phyloP scores from a whole-genome alignment of 2,329 filamentous ascomycete species.

The Coniochaeta sp. region DNA sequence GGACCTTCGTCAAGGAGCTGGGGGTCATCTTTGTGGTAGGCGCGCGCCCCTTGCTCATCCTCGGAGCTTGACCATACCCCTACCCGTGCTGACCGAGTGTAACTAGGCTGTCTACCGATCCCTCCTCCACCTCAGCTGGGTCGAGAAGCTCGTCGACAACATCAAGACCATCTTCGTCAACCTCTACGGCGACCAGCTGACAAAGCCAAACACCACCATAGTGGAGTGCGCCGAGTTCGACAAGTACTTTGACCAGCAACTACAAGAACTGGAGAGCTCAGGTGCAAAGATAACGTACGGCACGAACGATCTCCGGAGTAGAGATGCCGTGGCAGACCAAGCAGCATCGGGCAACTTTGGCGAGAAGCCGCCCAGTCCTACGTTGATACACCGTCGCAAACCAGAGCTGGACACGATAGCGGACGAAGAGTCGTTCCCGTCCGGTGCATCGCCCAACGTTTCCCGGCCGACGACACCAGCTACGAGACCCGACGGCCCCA shows the following conservation, averaged over 20 bases:
- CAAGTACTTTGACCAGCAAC: conserved; percentile 88
- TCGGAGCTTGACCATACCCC: conserved; percentile 6
- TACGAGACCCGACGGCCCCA: not conserved
- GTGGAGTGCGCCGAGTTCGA: conserved; percentile 78
- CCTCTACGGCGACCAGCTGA: conserved; percentile 82
- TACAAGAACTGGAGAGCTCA: conserved; percentile 67
- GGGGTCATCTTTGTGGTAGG: conserved; percentile 90
- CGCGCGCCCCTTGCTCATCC: not conserved
- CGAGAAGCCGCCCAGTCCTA: conserved; percentile 30
- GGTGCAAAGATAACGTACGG: conserved; percentile 24
- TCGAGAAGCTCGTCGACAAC: conserved; percentile 93
- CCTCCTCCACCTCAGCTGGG: conserved; percentile 89
- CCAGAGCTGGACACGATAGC: conserved; percentile 18
- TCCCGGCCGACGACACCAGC: conserved; percentile 75
- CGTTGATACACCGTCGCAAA: conserved; percentile 31
- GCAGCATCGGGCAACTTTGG: conserved; percentile 24
- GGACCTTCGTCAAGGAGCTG: conserved; percentile 86
- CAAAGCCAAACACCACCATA: conserved; percentile 68
- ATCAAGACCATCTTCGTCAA: conserved; percentile 87
- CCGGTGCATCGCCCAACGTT: conserved; percentile 61
- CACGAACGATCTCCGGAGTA: conserved; percentile 9
- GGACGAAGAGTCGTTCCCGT: conserved; percentile 51
- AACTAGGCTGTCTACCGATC: conserved; percentile 89
- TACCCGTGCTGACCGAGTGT: not conserved
- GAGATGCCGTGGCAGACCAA: conserved; percentile 20